phyloP scores from a whole-genome alignment of 1,139 yeast genomes.

The Saccharomyces pastorianus region DNA sequence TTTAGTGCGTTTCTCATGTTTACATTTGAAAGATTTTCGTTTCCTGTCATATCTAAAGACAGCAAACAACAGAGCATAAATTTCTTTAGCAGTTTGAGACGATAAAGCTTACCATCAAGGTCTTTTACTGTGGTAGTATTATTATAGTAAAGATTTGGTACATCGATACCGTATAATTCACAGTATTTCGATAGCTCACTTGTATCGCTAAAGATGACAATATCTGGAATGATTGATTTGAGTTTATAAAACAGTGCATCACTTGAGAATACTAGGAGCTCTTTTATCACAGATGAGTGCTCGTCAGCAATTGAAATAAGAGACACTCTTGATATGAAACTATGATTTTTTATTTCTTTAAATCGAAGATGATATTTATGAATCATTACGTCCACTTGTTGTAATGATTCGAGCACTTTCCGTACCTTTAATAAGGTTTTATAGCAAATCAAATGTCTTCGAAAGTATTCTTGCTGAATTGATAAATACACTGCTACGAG shows the following conservation, averaged over 20 bases:
- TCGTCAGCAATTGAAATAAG: constrained; percentile 4
- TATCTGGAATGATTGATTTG: constrained; percentile 6
- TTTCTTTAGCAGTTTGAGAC: constrained; percentile 16
- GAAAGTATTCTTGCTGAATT: constrained; percentile 20
- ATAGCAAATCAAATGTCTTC: constrained; percentile 17
- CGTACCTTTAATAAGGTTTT: constrained; percentile 15
- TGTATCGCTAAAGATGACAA: constrained; percentile 13
- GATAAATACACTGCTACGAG: constrained; percentile 16
- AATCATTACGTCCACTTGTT: constrained; percentile 14
- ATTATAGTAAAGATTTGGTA: constrained; percentile 15
- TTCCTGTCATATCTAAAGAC: not conserved
- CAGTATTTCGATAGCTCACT: constrained; percentile 17
- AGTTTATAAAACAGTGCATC: constrained; percentile 19
- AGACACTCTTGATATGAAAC: constrained; percentile 8
- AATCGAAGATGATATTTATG: constrained; percentile 16
- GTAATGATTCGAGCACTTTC: constrained; percentile 12
- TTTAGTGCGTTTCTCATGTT: not conserved
- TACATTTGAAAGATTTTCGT: not conserved
- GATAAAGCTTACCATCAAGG: constrained; percentile 14
- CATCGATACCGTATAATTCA: constrained; percentile 17
- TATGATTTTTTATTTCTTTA: constrained; percentile 15
- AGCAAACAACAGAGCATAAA: constrained; percentile 19
- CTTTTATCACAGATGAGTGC: constrained; percentile 9
- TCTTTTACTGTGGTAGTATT: constrained; percentile 9
- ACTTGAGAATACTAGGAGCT: constrained; percentile 15